A percentile compares a stretch with the other conserved stretches of the same genome.
Conservation (phyloP, 345 rosid genomes). For the Dovyalis caffra region DNA sequence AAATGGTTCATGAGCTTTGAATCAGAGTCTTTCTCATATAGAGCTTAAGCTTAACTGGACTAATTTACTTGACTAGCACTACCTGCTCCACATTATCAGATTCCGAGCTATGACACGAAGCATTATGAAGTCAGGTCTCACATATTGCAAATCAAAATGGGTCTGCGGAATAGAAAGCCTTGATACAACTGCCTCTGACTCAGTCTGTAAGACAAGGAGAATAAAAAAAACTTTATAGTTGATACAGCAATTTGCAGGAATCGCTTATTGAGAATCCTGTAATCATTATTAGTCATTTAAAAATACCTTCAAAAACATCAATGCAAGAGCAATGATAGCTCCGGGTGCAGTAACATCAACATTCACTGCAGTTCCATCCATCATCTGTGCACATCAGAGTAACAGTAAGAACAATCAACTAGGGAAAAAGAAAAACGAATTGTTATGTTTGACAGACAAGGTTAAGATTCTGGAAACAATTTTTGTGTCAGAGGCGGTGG, state of each 20-base stretch:
- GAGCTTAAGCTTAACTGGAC: constrained; percentile 16
- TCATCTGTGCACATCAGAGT: constrained; percentile 46
- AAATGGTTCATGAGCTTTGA: constrained; percentile 22
- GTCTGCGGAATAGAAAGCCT: constrained; percentile 86
- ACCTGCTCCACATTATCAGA: constrained; percentile 97
- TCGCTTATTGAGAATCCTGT: not conserved
- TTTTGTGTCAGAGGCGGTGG: constrained; percentile 17
- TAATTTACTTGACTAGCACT: constrained; percentile 14
- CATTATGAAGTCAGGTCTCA: constrained; percentile 97
- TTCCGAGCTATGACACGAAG: constrained; percentile 97
- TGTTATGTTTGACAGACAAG: no score
- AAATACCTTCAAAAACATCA: constrained; percentile 86
- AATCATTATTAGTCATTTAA: not conserved
- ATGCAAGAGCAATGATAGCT: constrained; percentile 80
- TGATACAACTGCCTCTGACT: constrained; percentile 68
- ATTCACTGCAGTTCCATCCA: constrained; percentile 73
- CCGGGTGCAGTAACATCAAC: constrained; percentile 99
- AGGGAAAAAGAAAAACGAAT: not conserved
- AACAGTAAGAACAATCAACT: not conserved
- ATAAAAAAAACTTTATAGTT: not conserved
- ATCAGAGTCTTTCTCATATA: constrained; percentile 18
- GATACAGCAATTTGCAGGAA: not conserved
- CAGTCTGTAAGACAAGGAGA: constrained; percentile 57
- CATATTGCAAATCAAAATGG: constrained; percentile 72
- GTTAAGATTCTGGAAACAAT: constrained; percentile 5